phyloP scores from a whole-genome alignment of 2,329 filamentous ascomycete species.

The Fusarium tricinctum region DNA sequence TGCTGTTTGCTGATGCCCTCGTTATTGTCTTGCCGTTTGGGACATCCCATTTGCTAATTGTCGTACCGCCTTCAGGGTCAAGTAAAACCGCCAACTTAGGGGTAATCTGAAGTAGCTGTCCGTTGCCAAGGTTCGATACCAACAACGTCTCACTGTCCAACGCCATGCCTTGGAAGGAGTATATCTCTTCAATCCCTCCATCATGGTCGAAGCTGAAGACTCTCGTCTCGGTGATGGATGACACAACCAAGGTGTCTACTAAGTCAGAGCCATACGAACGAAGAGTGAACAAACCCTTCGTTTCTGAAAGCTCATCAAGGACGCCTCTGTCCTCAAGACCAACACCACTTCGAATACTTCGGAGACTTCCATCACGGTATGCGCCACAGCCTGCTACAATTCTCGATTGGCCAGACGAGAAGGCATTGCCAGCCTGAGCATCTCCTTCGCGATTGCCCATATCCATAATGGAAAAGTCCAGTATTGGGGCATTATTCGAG shows the following conservation, averaged over 20 bases:
- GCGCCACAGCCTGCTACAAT: conserved; percentile 95
- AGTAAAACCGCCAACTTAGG: conserved; percentile 72
- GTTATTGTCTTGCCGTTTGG: conserved; percentile 73
- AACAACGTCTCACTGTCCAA: conserved; percentile 81
- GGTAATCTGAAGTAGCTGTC: conserved; percentile 82
- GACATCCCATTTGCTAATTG: conserved; percentile 71
- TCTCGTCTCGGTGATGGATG: conserved; percentile 86
- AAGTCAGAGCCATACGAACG: conserved; percentile 63
- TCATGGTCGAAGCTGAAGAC: conserved; percentile 81
- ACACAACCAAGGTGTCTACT: conserved; percentile 81
- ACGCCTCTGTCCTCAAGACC: conserved; percentile 89
- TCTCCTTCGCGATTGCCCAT: conserved; percentile 88
- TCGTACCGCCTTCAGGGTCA: conserved; percentile 69
- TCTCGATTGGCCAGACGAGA: conserved; percentile 93
- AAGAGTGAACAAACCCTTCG: conserved; percentile 80
- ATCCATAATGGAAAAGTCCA: conserved; percentile 97
- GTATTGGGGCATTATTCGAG: conserved; percentile 86
- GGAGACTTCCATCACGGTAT: conserved; percentile 87
- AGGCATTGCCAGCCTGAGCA: conserved; percentile 82
- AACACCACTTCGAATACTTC: conserved; percentile 93
- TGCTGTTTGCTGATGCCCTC: conserved; percentile 79
- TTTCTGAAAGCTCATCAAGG: conserved; percentile 81
- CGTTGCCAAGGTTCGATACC: conserved; percentile 73
- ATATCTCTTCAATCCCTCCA: conserved; percentile 88
- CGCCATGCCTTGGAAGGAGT: conserved; percentile 78